A percentile compares a stretch with the other conserved stretches of the same genome.
Conservation (phyloP, 805 yeast species). For the Blastobotrys mokoenaii region DNA sequence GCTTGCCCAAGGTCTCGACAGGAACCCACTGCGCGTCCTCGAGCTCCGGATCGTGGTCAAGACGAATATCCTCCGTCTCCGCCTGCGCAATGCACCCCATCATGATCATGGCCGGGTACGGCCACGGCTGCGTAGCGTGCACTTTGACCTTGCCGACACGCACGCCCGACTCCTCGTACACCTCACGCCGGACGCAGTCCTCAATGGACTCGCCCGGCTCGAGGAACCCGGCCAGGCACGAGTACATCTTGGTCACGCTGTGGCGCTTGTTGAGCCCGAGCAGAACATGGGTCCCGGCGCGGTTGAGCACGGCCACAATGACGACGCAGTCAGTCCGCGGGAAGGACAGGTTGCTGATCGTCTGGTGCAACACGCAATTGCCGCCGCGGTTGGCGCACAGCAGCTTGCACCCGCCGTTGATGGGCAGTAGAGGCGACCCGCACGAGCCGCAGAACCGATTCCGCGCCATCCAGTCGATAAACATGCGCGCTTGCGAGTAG, state of each 20-base stretch:
- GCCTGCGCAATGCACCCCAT: constrained; percentile 88
- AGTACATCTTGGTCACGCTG: constrained; percentile 49
- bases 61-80: constrained; percentile 36
- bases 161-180: constrained; percentile 95
- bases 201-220: constrained; percentile 93
- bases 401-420: constrained; percentile 34
- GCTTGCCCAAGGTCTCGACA: constrained; percentile 39
- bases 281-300: constrained; percentile 51
- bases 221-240: constrained; percentile 91
- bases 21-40: constrained; percentile 83
- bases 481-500: constrained; percentile 75
- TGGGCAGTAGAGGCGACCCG: constrained; percentile 41
- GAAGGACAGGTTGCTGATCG: constrained; percentile 70
- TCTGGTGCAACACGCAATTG: background rate
- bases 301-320: constrained; percentile 68
- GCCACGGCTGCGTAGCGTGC: constrained; percentile 90
- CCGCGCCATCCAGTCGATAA: constrained; percentile 72
- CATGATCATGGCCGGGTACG: constrained; percentile 90
- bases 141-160: constrained; percentile 48
- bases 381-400: constrained; percentile 31
- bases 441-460: constrained; percentile 82
- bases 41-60: constrained; percentile 81
- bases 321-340: constrained; percentile 90
- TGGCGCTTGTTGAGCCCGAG: constrained; percentile 64
- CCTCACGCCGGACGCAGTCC: constrained; percentile 77